Evolutionary conservation across 108 stramenopile genomes (phyloP), one percentile per base, ranked within the genome.

Genomic region (Bacterosira constricta): DNA sequence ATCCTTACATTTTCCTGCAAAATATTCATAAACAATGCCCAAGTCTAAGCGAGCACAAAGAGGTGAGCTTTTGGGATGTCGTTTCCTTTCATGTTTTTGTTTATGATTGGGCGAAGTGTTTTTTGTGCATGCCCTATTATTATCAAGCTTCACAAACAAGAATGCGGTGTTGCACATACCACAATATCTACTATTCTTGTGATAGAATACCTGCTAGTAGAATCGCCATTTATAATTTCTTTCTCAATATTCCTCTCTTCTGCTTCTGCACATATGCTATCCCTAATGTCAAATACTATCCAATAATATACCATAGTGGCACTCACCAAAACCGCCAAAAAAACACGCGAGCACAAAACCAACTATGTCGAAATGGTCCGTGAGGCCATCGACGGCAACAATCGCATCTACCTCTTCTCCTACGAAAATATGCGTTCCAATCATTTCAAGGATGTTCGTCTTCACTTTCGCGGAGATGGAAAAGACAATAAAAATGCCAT

Each of bases 341-440:
- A 96, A 67, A 97, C 94, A 20, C 83, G 96, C 18, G 95, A 96
- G 36, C 96, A 96, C 75, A 98, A 98, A 82, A 77, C 90, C 27
- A 77, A 69, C 26, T 89, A 88, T 36, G 88, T 97, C 38, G 83
- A 94, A 20, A 85, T 89, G 39, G 85, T 98, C 9, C 91, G 98
- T 12, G 80, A 89, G 45, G 88, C 88, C 30, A 85, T 98, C 39
- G 98, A 97, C 56, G 71, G 68, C 27, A 90, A 90, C 78, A 82
- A 94, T 53, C 64, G 85, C 17, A 27, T 98, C 12, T 98, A 94
- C 69, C 75, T 98, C 11, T 98, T 98, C 75, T 88, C 87, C 32
- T 97, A 86, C 63, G 96, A 96, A 67, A 98, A 98, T 68, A 96
- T 98, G 94, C 71, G 98, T 55, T 91, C 90, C 71, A 94, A 86